Evolutionary conservation across 2,329 filamentous ascomycete species (phyloP).

Genomic region (Penicillium nordicum): DNA sequence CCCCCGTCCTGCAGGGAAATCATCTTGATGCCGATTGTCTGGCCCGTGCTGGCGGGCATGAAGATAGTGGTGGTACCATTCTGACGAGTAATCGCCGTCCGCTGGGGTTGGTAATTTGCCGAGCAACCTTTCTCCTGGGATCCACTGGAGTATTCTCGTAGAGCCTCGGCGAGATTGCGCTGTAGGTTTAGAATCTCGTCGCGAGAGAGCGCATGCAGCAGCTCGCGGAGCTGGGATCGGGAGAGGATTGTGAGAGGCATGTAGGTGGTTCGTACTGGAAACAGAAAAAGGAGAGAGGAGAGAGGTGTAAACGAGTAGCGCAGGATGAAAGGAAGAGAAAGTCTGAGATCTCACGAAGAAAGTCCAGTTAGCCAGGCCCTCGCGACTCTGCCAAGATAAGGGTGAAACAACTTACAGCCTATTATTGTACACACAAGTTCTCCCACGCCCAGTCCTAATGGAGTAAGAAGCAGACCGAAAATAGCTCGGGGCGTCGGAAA

Average conservation of each 20-base stretch:
- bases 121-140: conserved; percentile 58
- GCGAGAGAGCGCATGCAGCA: conserved; percentile 55
- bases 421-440: neutral
- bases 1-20: conserved; percentile 51
- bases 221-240: conserved; percentile 52
- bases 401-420: conserved; percentile 1
- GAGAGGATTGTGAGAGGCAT: conserved; percentile 62
- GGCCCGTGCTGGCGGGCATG: conserved; percentile 62
- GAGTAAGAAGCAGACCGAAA: neutral
- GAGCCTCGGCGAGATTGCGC: conserved; percentile 55
- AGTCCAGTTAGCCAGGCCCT: conserved; percentile 2
- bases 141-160: conserved; percentile 64
- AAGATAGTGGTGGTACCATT: conserved; percentile 63
- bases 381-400: conserved; percentile 5
- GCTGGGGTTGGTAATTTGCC: conserved; percentile 59
- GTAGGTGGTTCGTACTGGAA: neutral
- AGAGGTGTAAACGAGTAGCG: neutral
- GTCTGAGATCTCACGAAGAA: neutral
- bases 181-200: conserved; percentile 59
- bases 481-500: neutral
- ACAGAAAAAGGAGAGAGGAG: neutral
- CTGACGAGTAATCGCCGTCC: conserved; percentile 58
- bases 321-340: neutral
- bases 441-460: neutral
- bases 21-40: conserved; percentile 62